phyloP scores from a whole-genome alignment of 139 green algal genomes.

The Closterium sp. region DNA sequence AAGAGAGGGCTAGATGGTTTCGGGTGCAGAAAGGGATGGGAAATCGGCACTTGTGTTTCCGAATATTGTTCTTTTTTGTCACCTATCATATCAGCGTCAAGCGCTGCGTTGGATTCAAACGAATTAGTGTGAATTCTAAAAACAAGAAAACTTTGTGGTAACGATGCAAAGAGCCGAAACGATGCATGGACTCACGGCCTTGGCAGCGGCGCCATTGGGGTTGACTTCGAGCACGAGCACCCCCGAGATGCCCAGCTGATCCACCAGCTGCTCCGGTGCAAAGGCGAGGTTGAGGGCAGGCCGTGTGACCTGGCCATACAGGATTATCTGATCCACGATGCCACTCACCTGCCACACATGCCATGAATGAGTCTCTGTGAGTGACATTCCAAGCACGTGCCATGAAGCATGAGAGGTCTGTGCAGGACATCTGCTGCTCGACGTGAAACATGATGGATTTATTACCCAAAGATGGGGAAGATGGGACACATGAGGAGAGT shows the following conservation, averaged over 20 bases:
- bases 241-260: constrained; percentile 58
- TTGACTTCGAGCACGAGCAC: constrained; percentile 60
- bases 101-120: no score
- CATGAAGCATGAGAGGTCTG: not conserved
- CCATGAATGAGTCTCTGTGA: not conserved
- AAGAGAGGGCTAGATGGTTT: not conserved
- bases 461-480: not conserved
- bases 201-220: constrained; percentile 46
- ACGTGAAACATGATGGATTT: no score
- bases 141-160: no score
- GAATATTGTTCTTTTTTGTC: no score
- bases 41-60: no score
- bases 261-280: constrained; percentile 55
- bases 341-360: constrained; percentile 41
- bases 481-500: not conserved
- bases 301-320: constrained; percentile 57
- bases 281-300: constrained; percentile 63
- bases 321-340: constrained; percentile 64
- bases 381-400: not conserved
- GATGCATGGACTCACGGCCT: constrained; percentile 39
- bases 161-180: not conserved
- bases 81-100: no score
- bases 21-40: no score
- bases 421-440: not conserved
- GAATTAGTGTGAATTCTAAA: no score